Percentiles rank a stretch among this genome's conserved stretches.
These are phyloP conservation scores for Viola odorata DNA, from an alignment of 345 rosid species.

Conservation along the genomic window DNA sequence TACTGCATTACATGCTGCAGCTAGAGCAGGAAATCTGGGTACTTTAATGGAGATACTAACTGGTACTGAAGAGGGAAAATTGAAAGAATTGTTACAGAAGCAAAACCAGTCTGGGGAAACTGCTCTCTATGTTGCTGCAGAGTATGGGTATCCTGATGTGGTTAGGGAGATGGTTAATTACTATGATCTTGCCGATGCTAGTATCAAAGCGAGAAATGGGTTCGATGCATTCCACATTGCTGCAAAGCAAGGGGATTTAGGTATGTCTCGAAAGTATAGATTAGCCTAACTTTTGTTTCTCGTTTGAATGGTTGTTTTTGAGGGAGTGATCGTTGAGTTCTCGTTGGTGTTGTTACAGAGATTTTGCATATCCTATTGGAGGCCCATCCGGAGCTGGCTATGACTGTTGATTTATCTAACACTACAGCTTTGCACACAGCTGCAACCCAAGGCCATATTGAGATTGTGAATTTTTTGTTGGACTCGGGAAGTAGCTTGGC, in stretches of 20 bases:
- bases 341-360: slow-evolving; percentile 35
- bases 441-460: slow-evolving; percentile 83
- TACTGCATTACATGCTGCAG: slow-evolving; percentile 69
- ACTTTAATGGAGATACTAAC: slow-evolving; percentile 46
- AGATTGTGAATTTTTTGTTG: slow-evolving; percentile 55
- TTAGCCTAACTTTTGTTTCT: neutral
- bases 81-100: slow-evolving; percentile 48
- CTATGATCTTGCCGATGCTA: slow-evolving; percentile 68
- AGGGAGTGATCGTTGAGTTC: neutral
- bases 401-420: slow-evolving; percentile 87
- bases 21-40: slow-evolving; percentile 57
- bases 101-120: slow-evolving; percentile 93
- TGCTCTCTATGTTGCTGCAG: slow-evolving; percentile 87
- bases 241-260: slow-evolving; percentile 88
- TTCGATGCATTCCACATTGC: slow-evolving; percentile 95
- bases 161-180: slow-evolving; percentile 72
- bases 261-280: slow-evolving; percentile 25
- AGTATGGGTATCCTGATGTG: slow-evolving; percentile 66
- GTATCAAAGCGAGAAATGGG: slow-evolving; percentile 86
- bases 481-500: slow-evolving; percentile 76
- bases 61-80: slow-evolving; percentile 33
- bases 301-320: neutral
- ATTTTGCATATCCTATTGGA: slow-evolving; percentile 59
- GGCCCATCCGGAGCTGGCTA: slow-evolving; percentile 79
- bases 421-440: slow-evolving; percentile 91